Evolutionary conservation across 805 yeast genomes (phyloP), one percentile per base, ranked within the genome.

Genomic region (Candida arabinofermentans): DNA sequence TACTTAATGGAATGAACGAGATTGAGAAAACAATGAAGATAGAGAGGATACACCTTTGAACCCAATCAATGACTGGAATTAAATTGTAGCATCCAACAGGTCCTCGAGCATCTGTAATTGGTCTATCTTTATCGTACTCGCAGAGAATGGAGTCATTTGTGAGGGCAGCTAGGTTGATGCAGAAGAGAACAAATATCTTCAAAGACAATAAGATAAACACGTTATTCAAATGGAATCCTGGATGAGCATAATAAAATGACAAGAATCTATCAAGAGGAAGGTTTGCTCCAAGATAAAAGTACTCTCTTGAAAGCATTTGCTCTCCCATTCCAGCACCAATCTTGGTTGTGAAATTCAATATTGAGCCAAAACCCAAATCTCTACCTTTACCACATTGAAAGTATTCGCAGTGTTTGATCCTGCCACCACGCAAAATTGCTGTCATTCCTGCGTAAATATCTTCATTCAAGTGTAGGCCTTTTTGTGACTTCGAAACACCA

Each of bases 241-340:
- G 89, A 55, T 86, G 95, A 2, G 91, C 95, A 59, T 83, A 86
- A 62, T 80, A 86, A 61, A 86, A 85, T 0, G 91, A 81, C 44
- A 85, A 64, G 66, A 86, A 85, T 53, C 93, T 70, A 56, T 86
- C 93, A 47, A 85, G 65, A 2, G 91, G 88, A 27, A 86, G 66
- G 48, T 83, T 87, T 2, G 89, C 80, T 1, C 90, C 85, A 47
- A 86, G 69, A 57, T 85, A 84, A 61, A 77, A 86, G 62, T 85
- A 85, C 59, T 86, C 95, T 53, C 95, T 71, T 4, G 91, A 84
- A 42, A 86, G 70, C 77, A 84, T 79, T 58, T 86, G 95, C 56
- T 86, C 95, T 36, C 93, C 91, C 95, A 86, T 86, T 44, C 93
- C 95, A 41, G 93, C 87, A 36, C 95, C 95, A 61, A 86, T 85